Base-by-base conservation (phyloP, 73 alveolate genomes). In the Effrenium voratum region DNA sequence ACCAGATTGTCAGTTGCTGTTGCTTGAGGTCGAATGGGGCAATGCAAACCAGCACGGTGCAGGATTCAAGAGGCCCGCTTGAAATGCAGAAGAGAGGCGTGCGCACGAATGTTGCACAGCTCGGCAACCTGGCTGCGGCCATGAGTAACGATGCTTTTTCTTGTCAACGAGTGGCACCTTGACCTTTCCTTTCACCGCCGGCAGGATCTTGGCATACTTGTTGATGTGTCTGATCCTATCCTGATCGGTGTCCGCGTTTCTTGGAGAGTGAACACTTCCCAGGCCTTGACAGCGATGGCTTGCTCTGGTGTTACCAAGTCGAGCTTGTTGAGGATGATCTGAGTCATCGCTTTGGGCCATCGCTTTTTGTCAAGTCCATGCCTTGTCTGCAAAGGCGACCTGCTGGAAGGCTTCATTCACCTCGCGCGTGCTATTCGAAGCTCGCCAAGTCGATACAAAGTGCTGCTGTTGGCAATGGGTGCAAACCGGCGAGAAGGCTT, bases 381-480 rank as follows among this genome's bases (percentile, higher is more conserved):
- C 97, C 97, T 92, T 92, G 87, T 92, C 98, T 30, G 98, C 98
- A 55, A 92, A 92, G 34, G 93, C 93, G 30, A 93, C 84, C 77
- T 93, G 98, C 49, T 93, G 98, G 85, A 52, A 93, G 32, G 98
- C 98, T 59, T 93, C 98, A 55, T 93, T 79, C 46, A 93, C 98
- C 44, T 34, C 36, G 43, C 44, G 3, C 46, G 41, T 34, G 41
- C 44, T 26, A 32, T 34, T 36, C 3, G 1, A 70, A 36, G 41
- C 46, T 13, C 82, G 45, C 46, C 46, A 1, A 32, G 46, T 19
- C n/a, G n/a, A n/a, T 32, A 73, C 77, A 16, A 28, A 13, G n/a
- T 60, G 75, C 40, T 4, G 36, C 16, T 32, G 40, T 4, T 1
- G 40, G 40, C 19, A 2, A 13, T 63, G 26, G 32, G 82, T 3